Evolutionary conservation across 2,329 filamentous ascomycete genomes (phyloP), one percentile per base, ranked within the genome.

Genomic region (Calonectria leucothoes): DNA sequence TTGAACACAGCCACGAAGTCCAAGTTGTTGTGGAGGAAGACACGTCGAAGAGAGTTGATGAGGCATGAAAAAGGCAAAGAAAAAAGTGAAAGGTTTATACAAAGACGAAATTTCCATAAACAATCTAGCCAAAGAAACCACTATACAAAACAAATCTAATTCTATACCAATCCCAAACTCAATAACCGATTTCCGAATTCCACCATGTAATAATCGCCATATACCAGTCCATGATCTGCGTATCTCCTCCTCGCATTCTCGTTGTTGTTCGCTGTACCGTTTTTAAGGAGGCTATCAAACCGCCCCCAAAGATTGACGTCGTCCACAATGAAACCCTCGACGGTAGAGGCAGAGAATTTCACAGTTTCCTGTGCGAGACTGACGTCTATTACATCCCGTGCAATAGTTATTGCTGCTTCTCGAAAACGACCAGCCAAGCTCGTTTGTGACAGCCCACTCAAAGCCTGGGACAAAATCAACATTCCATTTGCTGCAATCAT

Each of bases 181-280:
- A 89, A 70, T n/a, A 89, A 74, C 59, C 85, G 84, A 66, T 89
- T 89, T 4, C 87, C 87, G 80, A 87, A 76, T 70, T 87, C 85
- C 1, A 89, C 76, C 23, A 89, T 79, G 73, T 85, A 89, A 70
- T 89, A 89, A 69, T 89, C 87, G 0, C 85, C 87, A 79, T 89
- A 89, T 10, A 89, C 87, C 20, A 89, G 73, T 0, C 87, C 87
- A 74, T 85, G 84, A 23, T 85, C 79, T 51, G 76, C 69, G 65
- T 82, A 83, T 12, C 80, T 66, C 66, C 77, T 78, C 7, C 74
- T 75, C 1, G 82, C 80, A 11, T 79, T 73, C 4, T 76, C 73
- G 61, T 85, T 83, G 57, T 83, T 81, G 27, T 83, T 84, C 0
- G 81, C 82, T 1, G 83, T 85, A 1, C 82, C 82, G 61, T 83